Conservation (phyloP, 257 asterid species). For the Solanum virginianum region DNA sequence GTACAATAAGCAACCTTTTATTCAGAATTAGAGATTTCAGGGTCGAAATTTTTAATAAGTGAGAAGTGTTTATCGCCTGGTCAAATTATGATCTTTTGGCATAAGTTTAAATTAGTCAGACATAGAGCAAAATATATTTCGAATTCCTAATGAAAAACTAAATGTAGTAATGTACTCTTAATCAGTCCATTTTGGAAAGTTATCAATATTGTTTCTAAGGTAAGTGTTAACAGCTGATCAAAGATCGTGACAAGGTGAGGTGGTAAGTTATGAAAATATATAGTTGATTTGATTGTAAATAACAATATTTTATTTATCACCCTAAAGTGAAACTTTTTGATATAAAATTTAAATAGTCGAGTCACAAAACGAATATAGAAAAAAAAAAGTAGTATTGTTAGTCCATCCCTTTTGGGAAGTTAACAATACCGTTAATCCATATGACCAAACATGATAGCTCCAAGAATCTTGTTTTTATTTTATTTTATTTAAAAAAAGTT, state of each 20-base stretch:
- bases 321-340: not conserved
- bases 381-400: not conserved
- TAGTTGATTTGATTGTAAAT: rapidly evolving
- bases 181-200: not conserved
- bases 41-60: not conserved
- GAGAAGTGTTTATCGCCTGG: not conserved
- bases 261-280: not conserved
- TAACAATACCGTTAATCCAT: conserved; percentile 11
- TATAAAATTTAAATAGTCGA: not conserved
- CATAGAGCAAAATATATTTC: no score
- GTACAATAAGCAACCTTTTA: not conserved
- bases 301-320: not conserved
- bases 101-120: not conserved
- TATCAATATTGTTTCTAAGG: conserved; percentile 4
- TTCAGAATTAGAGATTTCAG: no score
- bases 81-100: not conserved
- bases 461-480: conserved; percentile 22
- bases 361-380: no score
- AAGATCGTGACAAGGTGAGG: not conserved
- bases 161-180: not conserved
- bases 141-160: not conserved
- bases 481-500: not conserved
- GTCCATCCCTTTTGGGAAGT: conserved; percentile 2
- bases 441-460: not conserved
- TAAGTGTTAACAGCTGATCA: not conserved